Percentiles rank a stretch among this genome's conserved stretches.
phyloP scores from a whole-genome alignment of 148 eudicot species.

The Vaccinium vitisidaea region DNA sequence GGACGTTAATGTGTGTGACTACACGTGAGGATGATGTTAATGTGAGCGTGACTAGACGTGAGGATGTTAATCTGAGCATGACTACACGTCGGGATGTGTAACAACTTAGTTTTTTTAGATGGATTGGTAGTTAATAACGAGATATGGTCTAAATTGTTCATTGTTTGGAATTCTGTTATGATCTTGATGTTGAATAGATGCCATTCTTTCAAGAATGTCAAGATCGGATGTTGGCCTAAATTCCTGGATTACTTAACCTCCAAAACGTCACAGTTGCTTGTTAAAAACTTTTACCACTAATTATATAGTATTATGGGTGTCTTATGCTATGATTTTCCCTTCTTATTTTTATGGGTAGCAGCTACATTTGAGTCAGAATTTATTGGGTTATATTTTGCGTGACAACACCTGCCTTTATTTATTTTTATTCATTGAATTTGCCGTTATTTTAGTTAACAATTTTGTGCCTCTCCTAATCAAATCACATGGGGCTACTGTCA shows the following conservation, averaged over 20 bases:
- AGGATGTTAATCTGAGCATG: not conserved
- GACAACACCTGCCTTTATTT: slow-evolving; percentile 28
- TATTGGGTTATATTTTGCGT: slow-evolving; percentile 37
- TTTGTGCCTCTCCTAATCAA: slow-evolving; percentile 23
- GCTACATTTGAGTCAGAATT: slow-evolving; percentile 3
- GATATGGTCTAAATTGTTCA: not conserved
- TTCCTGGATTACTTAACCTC: slow-evolving; percentile 17
- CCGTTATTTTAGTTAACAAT: not conserved
- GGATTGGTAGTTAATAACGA: not conserved
- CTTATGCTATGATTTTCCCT: slow-evolving; percentile 5
- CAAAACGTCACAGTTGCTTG: not conserved
- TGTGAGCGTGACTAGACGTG: not conserved
- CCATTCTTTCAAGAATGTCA: slow-evolving; percentile 12
- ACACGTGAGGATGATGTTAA: too few relatives aligned
- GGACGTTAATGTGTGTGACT: not conserved
- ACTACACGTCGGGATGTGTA: too few relatives aligned
- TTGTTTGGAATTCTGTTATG: not conserved
- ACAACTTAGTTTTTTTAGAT: not conserved
- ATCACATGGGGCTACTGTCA: slow-evolving; percentile 27
- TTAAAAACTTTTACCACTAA: not conserved
- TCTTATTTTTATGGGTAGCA: not conserved
- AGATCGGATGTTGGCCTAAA: slow-evolving; percentile 29
- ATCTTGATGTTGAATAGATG: not conserved
- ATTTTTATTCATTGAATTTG: slow-evolving; percentile 24
- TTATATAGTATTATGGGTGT: slow-evolving; percentile 13